Evolutionary conservation across 495 filamentous ascomycete genomes (phyloP), one percentile per base, ranked within the genome.

Genomic region (Neurospora sp.): DNA sequence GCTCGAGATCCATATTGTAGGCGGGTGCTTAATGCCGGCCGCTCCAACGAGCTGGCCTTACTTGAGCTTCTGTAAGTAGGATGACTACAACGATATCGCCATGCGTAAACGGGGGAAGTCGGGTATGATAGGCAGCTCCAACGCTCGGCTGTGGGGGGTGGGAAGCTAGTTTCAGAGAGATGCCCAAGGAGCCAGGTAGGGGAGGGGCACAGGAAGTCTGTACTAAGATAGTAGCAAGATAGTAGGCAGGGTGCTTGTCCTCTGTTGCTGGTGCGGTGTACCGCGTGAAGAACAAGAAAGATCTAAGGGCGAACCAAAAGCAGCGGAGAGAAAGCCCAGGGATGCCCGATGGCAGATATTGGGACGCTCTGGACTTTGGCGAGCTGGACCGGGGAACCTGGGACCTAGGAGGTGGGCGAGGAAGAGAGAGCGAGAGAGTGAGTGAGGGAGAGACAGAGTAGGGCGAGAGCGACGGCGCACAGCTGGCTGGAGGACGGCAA

Each of bases 1-100:
- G 92, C 83, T 96, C 80, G 10, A 77, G 79, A 54, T 81, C 93
- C 93, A 96, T 96, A 78, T 34, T 66, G 54, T 66, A 19, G 15
- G 76, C 83, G 81, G 74, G 77, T 76, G 78, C 76, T 75, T 40
- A 71, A 76, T 75, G 78, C 74, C 77, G 77, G 79, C 81, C 76
- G 79, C 79, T 79, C 76, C 74, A 74, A 78, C 76, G 82, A 80
- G 78, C 82, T 73, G 76, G 75, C 77, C 77, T 72, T 74, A 76
- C 77, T 77, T 78, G 75, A 77, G 73, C 73, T 72, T 75, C 62
- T 73, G 74, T 40, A 70, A 74, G 69, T 73, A 74, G 70, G 73
- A 71, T 70, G 71, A 77, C 78, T 78, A 80, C 73, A 69, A 76
- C 38, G 74, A 74, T 70, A 77, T 82, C 80, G 77, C 78, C 81